Evolutionary conservation across 179 eudicot species (phyloP), one percentile per base, ranked within the genome.

Genomic region (Silene coronaria): DNA sequence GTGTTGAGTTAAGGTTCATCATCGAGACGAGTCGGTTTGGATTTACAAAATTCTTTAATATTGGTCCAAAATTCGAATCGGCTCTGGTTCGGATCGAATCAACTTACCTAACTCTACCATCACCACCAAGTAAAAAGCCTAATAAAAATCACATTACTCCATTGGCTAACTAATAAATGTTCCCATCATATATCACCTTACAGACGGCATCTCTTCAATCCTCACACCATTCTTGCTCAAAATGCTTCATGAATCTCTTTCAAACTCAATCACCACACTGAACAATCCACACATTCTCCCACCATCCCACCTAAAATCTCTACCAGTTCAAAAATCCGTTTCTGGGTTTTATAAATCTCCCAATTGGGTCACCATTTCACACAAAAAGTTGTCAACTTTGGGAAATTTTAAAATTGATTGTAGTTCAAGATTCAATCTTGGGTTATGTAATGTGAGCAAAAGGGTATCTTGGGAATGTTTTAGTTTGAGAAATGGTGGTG

Each of bases 201-300:
- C 13, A 42, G 0, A 42, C 13, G 11, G 48, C 48, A 42, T 42
- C 48, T 42, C 48, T 42, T 11, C 48, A 1, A 42, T 42, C 48
- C 10, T 42, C 48, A 8, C 48, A 42, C 48, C 48, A 42, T 42
- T 9, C 3, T 42, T 42, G 48, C 48, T 42, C 48, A n/a, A 53
- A n/a, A 53, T 53, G 58, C 58, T 17, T 55, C 24, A 88, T 88
- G 88, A 71, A 81, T 79, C 86, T 23, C 76, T 78, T 38, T 73
- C 86, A 59, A 23, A 67, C 61, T 58, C 91, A 67, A 75, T 57
- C 21, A 70, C n/a, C 42, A 70, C 16, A 30, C 58, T 78, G n/a
- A n/a, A n/a, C 71, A 72, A 14, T 24, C 73, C 79, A 17, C 51
- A 38, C 4, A 9, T 48, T 57, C 68, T 65, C 22, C 74, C 55